These are phyloP conservation scores for Dictyostelium brefeldianum DNA, from an alignment of 78 protist species.

Conservation along the genomic window DNA sequence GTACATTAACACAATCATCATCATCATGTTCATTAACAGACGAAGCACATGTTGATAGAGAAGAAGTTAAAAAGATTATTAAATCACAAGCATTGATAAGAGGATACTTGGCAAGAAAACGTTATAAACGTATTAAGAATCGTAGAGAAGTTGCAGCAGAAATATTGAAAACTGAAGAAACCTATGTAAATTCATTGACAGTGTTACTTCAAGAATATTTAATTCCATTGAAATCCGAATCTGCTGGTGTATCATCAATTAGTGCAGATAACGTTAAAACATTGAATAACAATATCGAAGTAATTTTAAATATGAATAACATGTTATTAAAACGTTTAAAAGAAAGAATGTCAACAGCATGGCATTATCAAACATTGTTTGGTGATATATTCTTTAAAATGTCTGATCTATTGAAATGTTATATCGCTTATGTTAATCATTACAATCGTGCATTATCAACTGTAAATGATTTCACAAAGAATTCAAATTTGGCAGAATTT, in stretches of 20 bases:
- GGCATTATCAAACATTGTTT: constrained; percentile 50
- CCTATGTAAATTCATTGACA: constrained; percentile 23
- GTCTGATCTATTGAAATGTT: constrained; percentile 63
- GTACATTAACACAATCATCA: constrained; percentile 35
- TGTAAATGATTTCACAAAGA: constrained; percentile 54
- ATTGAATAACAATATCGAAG: constrained; percentile 62
- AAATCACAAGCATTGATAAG: constrained; percentile 33
- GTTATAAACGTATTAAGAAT: constrained; percentile 26
- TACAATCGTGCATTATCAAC: constrained; percentile 53
- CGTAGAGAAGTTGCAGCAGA: constrained; percentile 60
- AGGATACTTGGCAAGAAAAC: constrained; percentile 37
- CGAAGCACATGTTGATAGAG: constrained; percentile 54
- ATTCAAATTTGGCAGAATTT: constrained; percentile 4
- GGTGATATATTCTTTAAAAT: constrained; percentile 79
- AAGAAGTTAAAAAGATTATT: constrained; percentile 57
- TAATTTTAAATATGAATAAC: constrained; percentile 66
- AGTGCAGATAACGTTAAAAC: constrained; percentile 64
- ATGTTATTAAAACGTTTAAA: constrained; percentile 7
- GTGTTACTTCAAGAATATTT: constrained; percentile 36
- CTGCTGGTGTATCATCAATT: not conserved
- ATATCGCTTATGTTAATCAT: constrained; percentile 74
- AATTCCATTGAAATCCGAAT: constrained; percentile 38
- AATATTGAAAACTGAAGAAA: constrained; percentile 42
- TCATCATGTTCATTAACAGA: constrained; percentile 64
- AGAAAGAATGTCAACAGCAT: constrained; percentile 68